Evolutionary conservation across 148 eudicot genomes (phyloP).

Genomic region (Polygonum maritimum): DNA sequence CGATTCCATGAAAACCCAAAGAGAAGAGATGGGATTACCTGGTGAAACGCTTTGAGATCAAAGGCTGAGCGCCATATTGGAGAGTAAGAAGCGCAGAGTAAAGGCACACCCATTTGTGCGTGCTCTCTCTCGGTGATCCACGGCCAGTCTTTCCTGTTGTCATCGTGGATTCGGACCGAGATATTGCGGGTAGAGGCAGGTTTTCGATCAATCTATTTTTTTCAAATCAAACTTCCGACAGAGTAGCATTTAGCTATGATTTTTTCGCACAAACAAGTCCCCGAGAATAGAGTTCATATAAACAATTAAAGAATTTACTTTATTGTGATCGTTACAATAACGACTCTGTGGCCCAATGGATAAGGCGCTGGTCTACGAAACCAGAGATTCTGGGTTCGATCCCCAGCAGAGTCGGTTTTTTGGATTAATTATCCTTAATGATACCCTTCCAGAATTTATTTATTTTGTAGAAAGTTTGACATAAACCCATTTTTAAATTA

Average conservation of each 20-base stretch:
- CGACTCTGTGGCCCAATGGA: slow-evolving; percentile 70
- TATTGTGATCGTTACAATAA: no score
- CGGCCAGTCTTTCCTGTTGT: slow-evolving; percentile 13
- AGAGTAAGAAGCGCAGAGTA: slow-evolving; percentile 56
- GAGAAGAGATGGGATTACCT: slow-evolving; percentile 19
- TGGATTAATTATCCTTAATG: no score
- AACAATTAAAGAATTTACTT: no score
- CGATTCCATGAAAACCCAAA: neutral
- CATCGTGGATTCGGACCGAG: slow-evolving; percentile 22
- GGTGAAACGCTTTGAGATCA: slow-evolving; percentile 70
- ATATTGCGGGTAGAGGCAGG: neutral
- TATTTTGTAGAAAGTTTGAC: no score
- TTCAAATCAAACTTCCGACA: no score
- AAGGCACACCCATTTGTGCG: slow-evolving; percentile 28
- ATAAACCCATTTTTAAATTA: no score
- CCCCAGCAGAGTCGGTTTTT: slow-evolving; percentile 57
- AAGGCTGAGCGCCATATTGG: slow-evolving; percentile 71
- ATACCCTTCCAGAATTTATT: no score
- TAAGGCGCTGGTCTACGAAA: slow-evolving; percentile 97
- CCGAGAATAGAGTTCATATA: no score
- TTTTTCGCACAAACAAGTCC: no score
- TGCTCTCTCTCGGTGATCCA: slow-evolving; percentile 9
- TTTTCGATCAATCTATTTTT: neutral
- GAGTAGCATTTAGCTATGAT: no score
- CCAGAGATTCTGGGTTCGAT: slow-evolving; percentile 96